phyloP scores from a whole-genome alignment of 352 stramenopile genomes.

The Globisporangium heterothallicum region DNA sequence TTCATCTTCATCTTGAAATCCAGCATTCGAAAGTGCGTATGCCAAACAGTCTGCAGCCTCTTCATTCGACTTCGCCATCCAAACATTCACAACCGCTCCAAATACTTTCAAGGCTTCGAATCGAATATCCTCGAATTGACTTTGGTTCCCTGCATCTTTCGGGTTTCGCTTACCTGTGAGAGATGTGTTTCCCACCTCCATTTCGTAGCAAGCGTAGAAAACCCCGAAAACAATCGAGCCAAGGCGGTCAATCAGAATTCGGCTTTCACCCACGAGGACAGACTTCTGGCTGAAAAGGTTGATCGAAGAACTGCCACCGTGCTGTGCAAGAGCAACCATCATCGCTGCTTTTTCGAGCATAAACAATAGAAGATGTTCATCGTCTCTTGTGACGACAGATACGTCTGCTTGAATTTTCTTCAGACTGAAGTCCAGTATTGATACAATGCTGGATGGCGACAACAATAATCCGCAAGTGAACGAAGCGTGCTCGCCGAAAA shows the following conservation, averaged over 20 bases:
- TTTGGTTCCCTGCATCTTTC: neutral
- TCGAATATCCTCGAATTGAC: constrained; percentile 13
- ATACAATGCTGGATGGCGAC: constrained; percentile 11
- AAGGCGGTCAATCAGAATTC: constrained; percentile 17
- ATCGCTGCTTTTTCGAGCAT: constrained; percentile 10
- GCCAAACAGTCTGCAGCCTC: constrained; percentile 17
- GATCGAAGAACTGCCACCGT: constrained; percentile 6
- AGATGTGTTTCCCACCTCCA: neutral
- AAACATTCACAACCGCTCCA: constrained; percentile 12
- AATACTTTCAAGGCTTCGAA: constrained; percentile 15
- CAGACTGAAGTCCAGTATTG: constrained; percentile 9
- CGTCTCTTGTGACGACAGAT: constrained; percentile 11
- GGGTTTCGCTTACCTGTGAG: neutral
- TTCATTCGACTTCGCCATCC: constrained; percentile 18
- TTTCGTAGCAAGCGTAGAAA: constrained; percentile 9
- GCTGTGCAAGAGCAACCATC: constrained; percentile 12
- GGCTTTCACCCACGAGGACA: constrained; percentile 12
- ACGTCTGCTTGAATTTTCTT: constrained; percentile 6
- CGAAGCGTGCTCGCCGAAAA: constrained; percentile 17
- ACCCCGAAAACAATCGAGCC: constrained; percentile 16
- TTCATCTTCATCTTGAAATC: constrained; percentile 16
- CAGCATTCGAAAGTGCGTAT: constrained; percentile 7
- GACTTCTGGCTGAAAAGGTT: constrained; percentile 14
- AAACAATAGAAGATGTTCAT: constrained; percentile 19
- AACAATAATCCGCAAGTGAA: constrained; percentile 17